These are phyloP conservation scores for Yamadazyma buinensis DNA, from an alignment of 1,139 yeast genomes.

Conservation along the genomic window DNA sequence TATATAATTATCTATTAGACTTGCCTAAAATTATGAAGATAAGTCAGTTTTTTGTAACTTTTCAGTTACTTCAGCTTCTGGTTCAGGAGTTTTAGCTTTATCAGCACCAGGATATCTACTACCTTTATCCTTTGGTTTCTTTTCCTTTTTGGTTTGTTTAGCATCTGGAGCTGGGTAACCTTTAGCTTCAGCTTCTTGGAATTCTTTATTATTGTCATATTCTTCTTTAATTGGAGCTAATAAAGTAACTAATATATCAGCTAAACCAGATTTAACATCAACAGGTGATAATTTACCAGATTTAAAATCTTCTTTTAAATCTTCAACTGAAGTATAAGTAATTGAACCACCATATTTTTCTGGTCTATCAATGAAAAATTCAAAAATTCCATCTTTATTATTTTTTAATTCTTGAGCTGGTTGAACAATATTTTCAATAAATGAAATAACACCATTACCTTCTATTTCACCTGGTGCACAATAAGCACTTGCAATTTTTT, in stretches of 20 bases:
- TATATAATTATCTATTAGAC: too few relatives aligned
- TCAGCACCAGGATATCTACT: conserved; percentile 69
- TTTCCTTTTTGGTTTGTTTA: conserved; percentile 62
- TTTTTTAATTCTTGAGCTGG: conserved; percentile 79
- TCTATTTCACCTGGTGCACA: conserved; percentile 94
- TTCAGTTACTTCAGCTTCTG: conserved; percentile 14
- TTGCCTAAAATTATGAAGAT: conserved; percentile 9
- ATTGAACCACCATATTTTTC: conserved; percentile 96
- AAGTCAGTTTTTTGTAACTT: conserved; percentile 17
- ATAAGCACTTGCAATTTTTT: conserved; percentile 88
- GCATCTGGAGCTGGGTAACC: conserved; percentile 78
- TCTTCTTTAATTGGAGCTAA: conserved; percentile 83
- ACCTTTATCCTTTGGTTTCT: conserved; percentile 79
- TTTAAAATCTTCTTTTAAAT: conserved; percentile 68
- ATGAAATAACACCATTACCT: conserved; percentile 86
- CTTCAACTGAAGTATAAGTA: conserved; percentile 63
- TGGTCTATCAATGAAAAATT: conserved; percentile 80
- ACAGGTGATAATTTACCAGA: conserved; percentile 80
- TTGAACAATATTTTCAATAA: conserved; percentile 76
- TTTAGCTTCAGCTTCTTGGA: conserved; percentile 65
- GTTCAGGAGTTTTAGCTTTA: conserved; percentile 9
- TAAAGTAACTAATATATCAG: conserved; percentile 74
- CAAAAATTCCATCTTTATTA: conserved; percentile 49
- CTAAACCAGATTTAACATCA: conserved; percentile 89
- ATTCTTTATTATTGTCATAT: conserved; percentile 58